Percentiles rank a stretch among this genome's conserved stretches.
Evolutionary conservation across 257 asterid genomes (phyloP).

Genomic region (Lantana camara): DNA sequence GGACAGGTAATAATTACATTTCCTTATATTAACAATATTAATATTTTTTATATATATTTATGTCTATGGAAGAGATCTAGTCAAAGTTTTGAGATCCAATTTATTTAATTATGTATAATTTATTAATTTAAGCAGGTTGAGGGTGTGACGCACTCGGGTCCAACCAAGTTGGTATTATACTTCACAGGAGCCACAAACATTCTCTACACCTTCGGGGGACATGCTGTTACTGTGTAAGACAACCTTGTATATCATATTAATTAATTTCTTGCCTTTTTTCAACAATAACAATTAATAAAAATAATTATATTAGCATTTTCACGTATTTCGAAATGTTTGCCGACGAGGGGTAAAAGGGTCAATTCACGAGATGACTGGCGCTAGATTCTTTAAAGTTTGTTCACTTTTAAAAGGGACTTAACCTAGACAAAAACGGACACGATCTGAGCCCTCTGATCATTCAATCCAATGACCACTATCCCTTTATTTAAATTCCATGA

Average conservation of each 20-base stretch:
- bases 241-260: not conserved
- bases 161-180: constrained; percentile 73
- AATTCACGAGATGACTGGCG: not conserved
- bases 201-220: constrained; percentile 96
- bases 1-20: constrained; percentile 60
- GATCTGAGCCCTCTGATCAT: constrained; percentile 17
- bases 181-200: constrained; percentile 94
- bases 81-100: too few relatives aligned
- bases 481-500: constrained; percentile 24
- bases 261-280: constrained; percentile 12
- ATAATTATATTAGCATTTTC: not conserved
- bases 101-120: too few relatives aligned
- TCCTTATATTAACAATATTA: too few relatives aligned
- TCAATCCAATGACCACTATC: constrained; percentile 28
- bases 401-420: constrained; percentile 25
- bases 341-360: constrained; percentile 26
- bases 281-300: too few relatives aligned
- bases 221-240: constrained; percentile 97
- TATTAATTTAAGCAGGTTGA: constrained; percentile 46
- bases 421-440: constrained; percentile 29
- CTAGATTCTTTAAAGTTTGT: constrained; percentile 21
- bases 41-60: too few relatives aligned
- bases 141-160: constrained; percentile 82
- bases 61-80: too few relatives aligned
- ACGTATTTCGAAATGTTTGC: constrained; percentile 11